Conservation (phyloP, 257 asterid species). For the Jacaranda copaia region DNA sequence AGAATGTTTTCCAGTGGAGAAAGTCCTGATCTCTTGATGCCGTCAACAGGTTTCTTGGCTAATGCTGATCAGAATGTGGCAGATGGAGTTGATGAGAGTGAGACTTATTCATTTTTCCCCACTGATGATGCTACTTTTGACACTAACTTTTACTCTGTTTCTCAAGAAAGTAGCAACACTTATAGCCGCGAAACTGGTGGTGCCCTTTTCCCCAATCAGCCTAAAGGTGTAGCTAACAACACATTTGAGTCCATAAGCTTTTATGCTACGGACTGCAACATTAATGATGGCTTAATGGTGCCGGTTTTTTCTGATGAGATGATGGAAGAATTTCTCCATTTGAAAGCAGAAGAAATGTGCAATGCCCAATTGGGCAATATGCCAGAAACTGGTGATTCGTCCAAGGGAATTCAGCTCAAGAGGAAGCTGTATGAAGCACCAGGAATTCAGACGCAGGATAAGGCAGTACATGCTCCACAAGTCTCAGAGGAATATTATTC, state of each 20-base stretch:
- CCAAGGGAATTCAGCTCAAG: constrained; percentile 49
- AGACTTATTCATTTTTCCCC: not conserved
- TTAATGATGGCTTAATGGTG: not conserved
- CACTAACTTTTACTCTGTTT: constrained; percentile 38
- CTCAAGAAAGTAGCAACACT: constrained; percentile 66
- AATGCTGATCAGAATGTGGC: constrained; percentile 22
- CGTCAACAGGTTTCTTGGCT: constrained; percentile 26
- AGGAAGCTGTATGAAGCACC: constrained; percentile 52
- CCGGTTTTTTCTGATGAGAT: constrained; percentile 36
- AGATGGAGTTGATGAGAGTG: too few species aligned
- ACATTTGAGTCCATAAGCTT: constrained; percentile 38
- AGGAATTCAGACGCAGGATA: not conserved
- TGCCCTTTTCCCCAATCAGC: constrained; percentile 27
- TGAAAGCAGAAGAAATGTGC: constrained; percentile 25
- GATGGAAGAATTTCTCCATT: constrained; percentile 41
- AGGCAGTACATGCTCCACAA: not conserved
- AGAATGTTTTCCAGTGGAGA: constrained; percentile 57
- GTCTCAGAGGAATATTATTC: constrained; percentile 10
- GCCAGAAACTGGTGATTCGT: constrained; percentile 26
- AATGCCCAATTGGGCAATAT: too few species aligned
- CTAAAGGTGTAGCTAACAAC: constrained; percentile 26
- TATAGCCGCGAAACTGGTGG: constrained; percentile 38
- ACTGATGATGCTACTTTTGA: constrained; percentile 10
- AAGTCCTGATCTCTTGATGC: constrained; percentile 43
- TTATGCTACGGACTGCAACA: constrained; percentile 37